These are phyloP conservation scores for Xerocomellus chrysenteron DNA, from an alignment of 768 basidiomycete genomes.

Conservation along the genomic window DNA sequence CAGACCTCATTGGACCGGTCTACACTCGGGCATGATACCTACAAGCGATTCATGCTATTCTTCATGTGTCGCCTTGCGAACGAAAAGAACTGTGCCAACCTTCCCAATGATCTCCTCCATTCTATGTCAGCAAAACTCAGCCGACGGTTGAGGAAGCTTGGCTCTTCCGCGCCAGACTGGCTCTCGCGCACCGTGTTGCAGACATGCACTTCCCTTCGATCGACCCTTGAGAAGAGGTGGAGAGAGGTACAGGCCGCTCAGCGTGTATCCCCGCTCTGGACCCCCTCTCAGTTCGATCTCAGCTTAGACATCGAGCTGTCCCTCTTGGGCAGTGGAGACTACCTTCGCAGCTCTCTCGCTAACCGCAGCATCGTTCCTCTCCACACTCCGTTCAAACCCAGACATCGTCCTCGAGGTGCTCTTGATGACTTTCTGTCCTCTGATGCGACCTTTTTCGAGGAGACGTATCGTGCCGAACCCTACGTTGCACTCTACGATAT, in stretches of 20 bases:
- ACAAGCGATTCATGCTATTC: slow-evolving; percentile 37
- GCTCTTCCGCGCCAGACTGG: slow-evolving; percentile 13
- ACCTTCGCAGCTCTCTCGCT: slow-evolving; percentile 25
- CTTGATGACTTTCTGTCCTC: slow-evolving; percentile 20
- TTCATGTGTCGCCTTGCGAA: slow-evolving; percentile 23
- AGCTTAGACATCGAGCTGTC: slow-evolving; percentile 34
- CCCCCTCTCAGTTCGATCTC: slow-evolving; percentile 28
- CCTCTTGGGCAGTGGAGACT: slow-evolving; percentile 28
- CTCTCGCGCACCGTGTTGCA: slow-evolving; percentile 6
- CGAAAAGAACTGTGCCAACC: background rate
- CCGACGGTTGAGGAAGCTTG: slow-evolving; percentile 39
- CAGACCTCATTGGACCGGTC: slow-evolving; percentile 36
- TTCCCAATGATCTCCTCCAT: slow-evolving; percentile 36
- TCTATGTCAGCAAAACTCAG: slow-evolving; percentile 38
- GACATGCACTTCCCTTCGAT: slow-evolving; percentile 17
- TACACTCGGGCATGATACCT: slow-evolving; percentile 11
- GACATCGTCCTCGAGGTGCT: slow-evolving; percentile 5
- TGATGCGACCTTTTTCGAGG: slow-evolving; percentile 8
- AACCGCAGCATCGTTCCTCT: background rate
- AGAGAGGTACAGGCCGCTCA: slow-evolving; percentile 27
- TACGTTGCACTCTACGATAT: slow-evolving; percentile 35
- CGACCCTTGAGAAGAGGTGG: slow-evolving; percentile 37
- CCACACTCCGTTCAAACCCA: background rate
- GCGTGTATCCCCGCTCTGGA: slow-evolving; percentile 30
- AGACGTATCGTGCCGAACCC: slow-evolving; percentile 12